Conservation (phyloP, 805 yeast species). For the Cyberlindnera samutprakarnensis region DNA sequence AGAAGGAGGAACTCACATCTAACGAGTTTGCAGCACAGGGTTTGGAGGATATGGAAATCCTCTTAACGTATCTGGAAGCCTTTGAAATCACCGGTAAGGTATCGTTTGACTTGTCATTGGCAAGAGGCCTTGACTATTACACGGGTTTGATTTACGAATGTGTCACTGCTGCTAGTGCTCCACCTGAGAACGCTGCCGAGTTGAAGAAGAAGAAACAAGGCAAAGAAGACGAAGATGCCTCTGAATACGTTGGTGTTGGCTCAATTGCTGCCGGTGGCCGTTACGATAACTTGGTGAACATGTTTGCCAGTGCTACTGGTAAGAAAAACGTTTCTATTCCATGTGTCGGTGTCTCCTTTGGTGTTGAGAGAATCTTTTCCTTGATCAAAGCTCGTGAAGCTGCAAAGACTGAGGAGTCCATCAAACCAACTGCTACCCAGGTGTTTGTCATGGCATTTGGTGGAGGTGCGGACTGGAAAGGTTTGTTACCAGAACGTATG, state of each 20-base stretch:
- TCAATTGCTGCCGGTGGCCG: constrained; percentile 99
- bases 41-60: constrained; percentile 66
- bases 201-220: constrained; percentile 30
- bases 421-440: constrained; percentile 84
- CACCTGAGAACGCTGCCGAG: constrained; percentile 74
- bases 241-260: constrained; percentile 96
- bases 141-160: constrained; percentile 97
- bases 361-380: constrained; percentile 92
- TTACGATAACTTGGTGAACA: constrained; percentile 92
- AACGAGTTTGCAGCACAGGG: constrained; percentile 78
- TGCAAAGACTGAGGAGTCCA: constrained; percentile 39
- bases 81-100: constrained; percentile 61
- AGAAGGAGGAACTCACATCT: constrained; percentile 48
- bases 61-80: constrained; percentile 76
- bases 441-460: constrained; percentile 97
- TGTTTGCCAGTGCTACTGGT: constrained; percentile 82
- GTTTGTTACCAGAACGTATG: constrained; percentile 91
- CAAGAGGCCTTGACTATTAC: constrained; percentile 96
- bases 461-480: constrained; percentile 95
- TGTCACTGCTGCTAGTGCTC: constrained; percentile 93
- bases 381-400: constrained; percentile 72
- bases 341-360: constrained; percentile 95
- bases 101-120: constrained; percentile 88
- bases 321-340: constrained; percentile 79
- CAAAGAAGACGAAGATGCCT: constrained; percentile 85